Evolutionary conservation across 1,139 yeast genomes (phyloP).

Genomic region (Taphrina populina): DNA sequence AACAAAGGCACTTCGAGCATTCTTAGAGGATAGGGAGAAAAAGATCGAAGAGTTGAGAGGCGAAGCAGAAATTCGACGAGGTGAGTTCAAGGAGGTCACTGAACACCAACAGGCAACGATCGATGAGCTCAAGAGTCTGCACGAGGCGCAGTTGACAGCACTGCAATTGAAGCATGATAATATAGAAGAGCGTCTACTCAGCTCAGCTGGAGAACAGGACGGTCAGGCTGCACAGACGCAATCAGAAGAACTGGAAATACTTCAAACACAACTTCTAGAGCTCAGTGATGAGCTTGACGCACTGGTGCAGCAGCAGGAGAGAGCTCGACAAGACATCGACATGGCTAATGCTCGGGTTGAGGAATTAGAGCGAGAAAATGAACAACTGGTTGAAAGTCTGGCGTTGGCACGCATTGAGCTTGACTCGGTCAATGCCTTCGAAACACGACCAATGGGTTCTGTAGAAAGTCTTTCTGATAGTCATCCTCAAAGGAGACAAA

Average conservation of each 20-base stretch:
- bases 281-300: conserved; percentile 22
- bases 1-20: conserved; percentile 1
- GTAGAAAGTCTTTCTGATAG: conserved; percentile 18
- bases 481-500: conserved; percentile 31
- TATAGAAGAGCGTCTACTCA: conserved; percentile 21
- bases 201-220: conserved; percentile 10
- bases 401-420: conserved; percentile 6
- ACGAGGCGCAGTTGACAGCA: conserved; percentile 15
- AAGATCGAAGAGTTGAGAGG: conserved; percentile 18
- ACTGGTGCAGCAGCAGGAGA: conserved; percentile 12
- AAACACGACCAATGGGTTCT: background rate
- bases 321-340: conserved; percentile 29
- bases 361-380: conserved; percentile 22
- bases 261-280: conserved; percentile 14
- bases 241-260: conserved; percentile 11
- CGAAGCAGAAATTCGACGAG: conserved; percentile 18
- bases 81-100: conserved; percentile 22
- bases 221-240: background rate
- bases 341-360: conserved; percentile 12
- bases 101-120: conserved; percentile 26
- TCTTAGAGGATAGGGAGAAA: conserved; percentile 15
- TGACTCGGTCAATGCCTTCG: background rate
- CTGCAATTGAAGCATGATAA: conserved; percentile 20
- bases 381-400: conserved; percentile 4
- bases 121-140: conserved; percentile 21